Evolutionary conservation across 2,329 filamentous ascomycete genomes (phyloP).

Genomic region (Phialemonium atrogriseum): DNA sequence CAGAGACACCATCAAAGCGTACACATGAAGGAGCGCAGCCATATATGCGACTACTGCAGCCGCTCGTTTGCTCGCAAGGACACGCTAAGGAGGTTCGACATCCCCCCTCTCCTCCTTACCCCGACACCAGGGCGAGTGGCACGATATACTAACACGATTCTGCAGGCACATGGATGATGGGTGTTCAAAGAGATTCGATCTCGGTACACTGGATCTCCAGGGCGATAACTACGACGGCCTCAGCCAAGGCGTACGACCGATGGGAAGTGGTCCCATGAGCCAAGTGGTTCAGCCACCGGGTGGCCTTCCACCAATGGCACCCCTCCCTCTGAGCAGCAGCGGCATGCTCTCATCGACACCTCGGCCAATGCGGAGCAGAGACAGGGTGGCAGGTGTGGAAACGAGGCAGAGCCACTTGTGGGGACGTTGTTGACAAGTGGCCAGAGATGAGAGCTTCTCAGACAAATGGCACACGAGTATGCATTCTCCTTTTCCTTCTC

Average conservation of each 20-base stretch:
- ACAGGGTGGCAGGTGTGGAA: constrained; percentile 8
- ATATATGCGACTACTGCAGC: constrained; percentile 62
- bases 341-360: constrained; percentile 13
- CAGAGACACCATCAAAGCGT: constrained; percentile 55
- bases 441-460: no score
- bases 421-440: no score
- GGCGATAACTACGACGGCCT: constrained; percentile 20
- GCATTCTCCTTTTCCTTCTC: no score
- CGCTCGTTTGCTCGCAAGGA: constrained; percentile 72
- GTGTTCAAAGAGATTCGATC: constrained; percentile 59
- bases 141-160: no score
- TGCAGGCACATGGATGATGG: constrained; percentile 75
- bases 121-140: no score
- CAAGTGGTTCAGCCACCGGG: constrained; percentile 12
- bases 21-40: constrained; percentile 64
- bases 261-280: constrained; percentile 9
- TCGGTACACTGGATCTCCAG: constrained; percentile 41
- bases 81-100: constrained; percentile 63
- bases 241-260: constrained; percentile 3
- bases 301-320: constrained; percentile 19
- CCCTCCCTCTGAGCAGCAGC: constrained; percentile 17
- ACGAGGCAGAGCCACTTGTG: constrained; percentile 11
- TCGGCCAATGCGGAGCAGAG: constrained; percentile 13
- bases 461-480: no score
- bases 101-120: not conserved